phyloP scores from a whole-genome alignment of 768 basidiomycete species.

The Amanita molliuscula region DNA sequence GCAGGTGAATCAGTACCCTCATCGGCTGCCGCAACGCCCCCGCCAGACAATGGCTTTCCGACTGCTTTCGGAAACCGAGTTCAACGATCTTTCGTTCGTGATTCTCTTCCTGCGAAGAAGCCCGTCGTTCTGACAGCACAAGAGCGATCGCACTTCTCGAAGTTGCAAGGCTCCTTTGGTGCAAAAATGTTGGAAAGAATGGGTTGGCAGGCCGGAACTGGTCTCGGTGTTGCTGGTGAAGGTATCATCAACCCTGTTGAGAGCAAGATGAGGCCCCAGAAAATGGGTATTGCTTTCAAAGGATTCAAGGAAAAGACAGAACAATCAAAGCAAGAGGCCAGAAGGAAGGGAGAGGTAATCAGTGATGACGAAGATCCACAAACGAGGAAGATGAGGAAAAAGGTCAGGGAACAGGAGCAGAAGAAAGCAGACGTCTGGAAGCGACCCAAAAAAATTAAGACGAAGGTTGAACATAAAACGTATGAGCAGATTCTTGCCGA shows the following conservation, averaged over 20 bases:
- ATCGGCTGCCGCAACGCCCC: slow-evolving; percentile 13
- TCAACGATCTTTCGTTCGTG: slow-evolving; percentile 39
- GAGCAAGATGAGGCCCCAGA: slow-evolving; percentile 73
- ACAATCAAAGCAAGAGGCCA: slow-evolving; percentile 74
- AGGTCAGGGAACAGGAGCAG: slow-evolving; percentile 41
- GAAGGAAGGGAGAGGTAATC: slow-evolving; percentile 58
- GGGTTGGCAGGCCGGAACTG: slow-evolving; percentile 84
- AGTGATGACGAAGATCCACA: slow-evolving; percentile 55
- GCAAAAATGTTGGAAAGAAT: slow-evolving; percentile 89
- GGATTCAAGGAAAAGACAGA: slow-evolving; percentile 86
- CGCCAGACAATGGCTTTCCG: slow-evolving; percentile 20
- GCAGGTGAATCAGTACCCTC: slow-evolving; percentile 8
- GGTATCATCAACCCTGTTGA: slow-evolving; percentile 88
- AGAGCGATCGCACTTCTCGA: slow-evolving; percentile 77
- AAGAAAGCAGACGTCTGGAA: slow-evolving; percentile 80
- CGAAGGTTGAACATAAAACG: slow-evolving; percentile 86
- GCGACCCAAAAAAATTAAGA: slow-evolving; percentile 74
- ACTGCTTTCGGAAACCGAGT: slow-evolving; percentile 28
- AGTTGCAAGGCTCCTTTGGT: slow-evolving; percentile 68
- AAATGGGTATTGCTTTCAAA: slow-evolving; percentile 79
- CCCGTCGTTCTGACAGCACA: slow-evolving; percentile 43
- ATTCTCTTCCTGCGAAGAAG: slow-evolving; percentile 33
- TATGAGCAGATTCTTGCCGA: slow-evolving; percentile 94
- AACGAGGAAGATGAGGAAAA: slow-evolving; percentile 39
- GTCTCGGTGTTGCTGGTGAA: slow-evolving; percentile 63